Evolutionary conservation across 306 rosid genomes (phyloP), one percentile per base, ranked within the genome.

Genomic region (Mimosa bimucronata): DNA sequence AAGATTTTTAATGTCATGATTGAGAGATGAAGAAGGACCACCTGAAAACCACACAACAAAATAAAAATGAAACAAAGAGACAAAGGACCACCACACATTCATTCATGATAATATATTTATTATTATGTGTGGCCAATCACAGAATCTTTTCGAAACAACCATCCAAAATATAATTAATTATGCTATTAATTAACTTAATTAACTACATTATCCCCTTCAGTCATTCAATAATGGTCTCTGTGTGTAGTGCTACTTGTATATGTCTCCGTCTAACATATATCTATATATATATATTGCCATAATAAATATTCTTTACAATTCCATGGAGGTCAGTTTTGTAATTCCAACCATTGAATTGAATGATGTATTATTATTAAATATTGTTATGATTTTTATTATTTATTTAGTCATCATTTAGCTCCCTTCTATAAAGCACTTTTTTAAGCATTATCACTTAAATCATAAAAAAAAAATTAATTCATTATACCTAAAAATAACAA

Each of bases 1-100:
- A 85, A 81, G 80, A 85, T 85, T 81, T 81, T 74, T 78, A 40
- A 73, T 52, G 78, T 30, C 74, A 83, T 83, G 46, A 83, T 83
- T 86, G 83, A 80, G 75, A 66, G 75, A 66, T 6, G 18, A 48
- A 70, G 74, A 75, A 80, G 83, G 85, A 81, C 83, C 81, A 74
- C 66, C 66, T 25, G 66, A 60, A 60, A 60, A 26, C 65, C 82
- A 66, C 79, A 53, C 75, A 50, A 30, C 1, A 14, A 13, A 69
- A 69, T 8, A 14, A 68, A 40, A 41, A 23, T 69, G 58, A 77
- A 65, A 40, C 21, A 66, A 66, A 61, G 1, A 14, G 52, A 25
- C 52, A 48, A 37, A 82, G 85, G 87, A 77, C 85, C 88, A 82
- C 84, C 88, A 80, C 84, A 45, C 30, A 23, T 58, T 38, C 30